phyloP scores from a whole-genome alignment of 352 stramenopile genomes.

The Globisporangium parvum region DNA sequence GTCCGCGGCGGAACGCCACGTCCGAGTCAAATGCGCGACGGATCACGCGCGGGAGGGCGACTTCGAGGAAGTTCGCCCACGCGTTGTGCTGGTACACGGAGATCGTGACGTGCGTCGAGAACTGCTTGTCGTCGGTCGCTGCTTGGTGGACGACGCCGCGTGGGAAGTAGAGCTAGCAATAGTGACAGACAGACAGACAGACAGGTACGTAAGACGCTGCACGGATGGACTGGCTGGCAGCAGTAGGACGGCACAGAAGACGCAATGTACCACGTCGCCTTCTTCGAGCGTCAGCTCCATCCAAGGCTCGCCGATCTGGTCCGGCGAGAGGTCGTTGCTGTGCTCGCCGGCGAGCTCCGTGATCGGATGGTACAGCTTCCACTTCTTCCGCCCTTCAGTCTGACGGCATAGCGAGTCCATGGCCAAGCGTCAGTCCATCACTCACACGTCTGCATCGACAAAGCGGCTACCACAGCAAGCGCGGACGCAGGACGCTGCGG shows the following conservation, averaged over 20 bases:
- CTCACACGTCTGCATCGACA: neutral
- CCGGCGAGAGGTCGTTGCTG: slow-evolving; percentile 58
- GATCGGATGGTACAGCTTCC: slow-evolving; percentile 80
- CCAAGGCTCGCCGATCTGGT: slow-evolving; percentile 69
- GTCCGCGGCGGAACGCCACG: slow-evolving; percentile 59
- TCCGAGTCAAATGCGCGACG: slow-evolving; percentile 75
- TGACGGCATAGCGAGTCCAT: slow-evolving; percentile 10
- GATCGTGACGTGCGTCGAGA: slow-evolving; percentile 85
- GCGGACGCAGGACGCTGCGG: neutral
- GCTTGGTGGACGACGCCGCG: slow-evolving; percentile 78
- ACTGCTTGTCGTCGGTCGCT: slow-evolving; percentile 61
- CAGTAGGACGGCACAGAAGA: neutral
- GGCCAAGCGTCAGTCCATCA: neutral
- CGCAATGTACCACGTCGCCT: slow-evolving; percentile 49
- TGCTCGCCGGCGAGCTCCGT: slow-evolving; percentile 71
- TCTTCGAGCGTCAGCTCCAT: slow-evolving; percentile 82
- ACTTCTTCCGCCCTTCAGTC: slow-evolving; percentile 83
- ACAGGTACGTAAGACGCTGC: neutral
- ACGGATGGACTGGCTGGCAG: neutral
- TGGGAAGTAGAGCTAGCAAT: slow-evolving; percentile 68
- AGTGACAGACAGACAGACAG: neutral
- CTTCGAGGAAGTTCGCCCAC: slow-evolving; percentile 85
- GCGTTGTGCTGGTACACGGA: slow-evolving; percentile 87
- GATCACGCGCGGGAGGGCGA: slow-evolving; percentile 69
- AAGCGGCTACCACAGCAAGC: neutral